A percentile compares a stretch with the other conserved stretches of the same genome.
phyloP scores from a whole-genome alignment of 2,329 filamentous ascomycete species.

The Fusarium sambucinum region DNA sequence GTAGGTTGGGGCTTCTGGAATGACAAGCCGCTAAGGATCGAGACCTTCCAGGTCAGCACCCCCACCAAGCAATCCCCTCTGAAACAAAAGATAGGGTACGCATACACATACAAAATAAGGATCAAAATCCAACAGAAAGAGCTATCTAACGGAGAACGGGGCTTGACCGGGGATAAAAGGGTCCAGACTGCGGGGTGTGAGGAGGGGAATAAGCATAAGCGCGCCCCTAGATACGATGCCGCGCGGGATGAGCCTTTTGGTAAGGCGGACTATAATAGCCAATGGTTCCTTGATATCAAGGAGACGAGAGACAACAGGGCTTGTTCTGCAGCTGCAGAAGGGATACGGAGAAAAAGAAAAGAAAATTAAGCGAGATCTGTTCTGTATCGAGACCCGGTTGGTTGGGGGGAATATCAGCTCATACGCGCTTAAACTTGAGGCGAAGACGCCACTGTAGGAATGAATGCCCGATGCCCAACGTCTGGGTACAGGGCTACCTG shows the following conservation, averaged over 20 bases:
- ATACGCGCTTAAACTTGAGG: conserved; percentile 24
- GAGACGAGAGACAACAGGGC: conserved; percentile 17
- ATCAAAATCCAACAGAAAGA: conserved; percentile 11
- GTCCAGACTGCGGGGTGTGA: conserved; percentile 29
- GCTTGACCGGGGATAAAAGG: conserved; percentile 23
- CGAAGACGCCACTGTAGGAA: conserved; percentile 12
- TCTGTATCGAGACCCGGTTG: conserved; percentile 10
- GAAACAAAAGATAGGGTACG: conserved; percentile 35
- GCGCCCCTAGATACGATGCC: conserved; percentile 22
- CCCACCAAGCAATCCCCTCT: conserved; percentile 5
- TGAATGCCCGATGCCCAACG: background rate
- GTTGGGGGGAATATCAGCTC: conserved; percentile 1
- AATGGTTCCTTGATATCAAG: conserved; percentile 4
- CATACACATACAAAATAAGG: background rate
- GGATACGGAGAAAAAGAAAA: background rate
- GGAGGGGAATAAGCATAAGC: conserved; percentile 32
- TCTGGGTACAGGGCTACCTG: background rate
- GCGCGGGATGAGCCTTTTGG: conserved; percentile 23
- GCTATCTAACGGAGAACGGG: conserved; percentile 2
- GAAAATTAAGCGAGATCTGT: conserved; percentile 23
- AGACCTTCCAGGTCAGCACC: background rate
- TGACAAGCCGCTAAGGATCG: background rate
- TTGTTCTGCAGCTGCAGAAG: conserved; percentile 5
- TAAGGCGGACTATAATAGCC: conserved; percentile 14
- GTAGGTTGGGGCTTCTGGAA: background rate